Conservation (phyloP, 2,329 filamentous ascomycete species). For the Pseudophaeomoniella oleicola region DNA sequence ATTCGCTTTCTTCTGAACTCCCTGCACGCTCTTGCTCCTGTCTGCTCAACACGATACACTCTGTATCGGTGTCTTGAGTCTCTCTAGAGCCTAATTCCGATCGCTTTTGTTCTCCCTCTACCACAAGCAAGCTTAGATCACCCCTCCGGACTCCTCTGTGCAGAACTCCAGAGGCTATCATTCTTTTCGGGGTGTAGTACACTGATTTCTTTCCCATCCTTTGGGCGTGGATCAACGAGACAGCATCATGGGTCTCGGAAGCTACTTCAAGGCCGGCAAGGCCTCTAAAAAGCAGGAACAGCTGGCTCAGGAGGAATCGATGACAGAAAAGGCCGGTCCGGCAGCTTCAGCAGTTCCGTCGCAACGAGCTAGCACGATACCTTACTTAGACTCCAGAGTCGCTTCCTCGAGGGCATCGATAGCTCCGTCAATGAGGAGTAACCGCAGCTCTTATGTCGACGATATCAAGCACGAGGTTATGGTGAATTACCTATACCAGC, state of each 20-base stretch:
- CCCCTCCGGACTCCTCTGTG: no score
- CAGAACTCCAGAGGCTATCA: no score
- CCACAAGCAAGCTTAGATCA: no score
- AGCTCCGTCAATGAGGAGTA: slow-evolving; percentile 31
- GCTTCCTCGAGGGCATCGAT: slow-evolving; percentile 39
- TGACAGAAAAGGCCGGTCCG: slow-evolving; percentile 24
- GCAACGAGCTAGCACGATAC: slow-evolving; percentile 4
- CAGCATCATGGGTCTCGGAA: slow-evolving; percentile 50
- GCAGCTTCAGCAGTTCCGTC: slow-evolving; percentile 4
- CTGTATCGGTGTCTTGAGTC: no score
- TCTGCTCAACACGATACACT: no score
- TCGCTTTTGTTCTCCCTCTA: no score
- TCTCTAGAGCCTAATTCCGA: no score
- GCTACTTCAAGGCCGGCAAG: slow-evolving; percentile 47
- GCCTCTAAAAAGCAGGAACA: slow-evolving; percentile 13
- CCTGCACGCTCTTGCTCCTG: no score
- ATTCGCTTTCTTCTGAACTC: no score
- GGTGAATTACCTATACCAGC: slow-evolving; percentile 70
- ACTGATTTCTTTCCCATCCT: no score
- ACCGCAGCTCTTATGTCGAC: slow-evolving; percentile 44
- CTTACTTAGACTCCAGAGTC: slow-evolving; percentile 27
- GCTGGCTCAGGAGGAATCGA: slow-evolving; percentile 10
- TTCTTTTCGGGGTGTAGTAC: no score
- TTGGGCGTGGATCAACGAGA: no score
- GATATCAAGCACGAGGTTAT: slow-evolving; percentile 72